A percentile compares a stretch with the other conserved stretches of the same genome.
Evolutionary conservation across 192 early-diverging fungal species (phyloP).

Genomic region (Linnemannia exigua): DNA sequence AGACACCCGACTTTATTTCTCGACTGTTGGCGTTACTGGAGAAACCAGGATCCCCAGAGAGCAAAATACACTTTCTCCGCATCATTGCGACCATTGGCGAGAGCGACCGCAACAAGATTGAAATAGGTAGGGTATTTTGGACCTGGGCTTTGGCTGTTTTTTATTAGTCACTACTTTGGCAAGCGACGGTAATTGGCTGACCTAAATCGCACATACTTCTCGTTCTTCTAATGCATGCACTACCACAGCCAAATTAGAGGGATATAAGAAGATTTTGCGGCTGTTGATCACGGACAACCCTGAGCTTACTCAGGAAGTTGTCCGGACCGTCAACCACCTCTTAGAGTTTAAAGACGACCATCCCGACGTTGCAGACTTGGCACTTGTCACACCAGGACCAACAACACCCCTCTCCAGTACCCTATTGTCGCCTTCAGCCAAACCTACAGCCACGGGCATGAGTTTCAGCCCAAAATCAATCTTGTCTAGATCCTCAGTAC

Average conservation of each 20-base stretch:
- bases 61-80: constrained; percentile 41
- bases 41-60: constrained; percentile 42
- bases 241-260: constrained; percentile 41
- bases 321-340: constrained; percentile 54
- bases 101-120: constrained; percentile 57
- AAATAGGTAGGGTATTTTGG: constrained; percentile 35
- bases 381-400: constrained; percentile 21
- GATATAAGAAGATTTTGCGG: constrained; percentile 58
- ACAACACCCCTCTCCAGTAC: constrained; percentile 25
- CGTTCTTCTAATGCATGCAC: not conserved
- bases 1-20: constrained; percentile 50
- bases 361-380: constrained; percentile 28
- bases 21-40: constrained; percentile 45
- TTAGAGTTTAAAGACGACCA: constrained; percentile 49
- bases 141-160: not conserved
- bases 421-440: not conserved
- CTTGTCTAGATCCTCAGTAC: constrained; percentile 45
- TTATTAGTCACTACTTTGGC: not conserved
- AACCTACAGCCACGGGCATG: constrained; percentile 1
- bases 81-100: constrained; percentile 55
- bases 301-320: constrained; percentile 53
- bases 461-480: constrained; percentile 35
- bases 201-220: not conserved
- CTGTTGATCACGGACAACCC: constrained; percentile 48
- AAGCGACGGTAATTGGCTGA: not conserved